Conservation (phyloP, 257 asterid species). For the Mitragyna speciosa region DNA sequence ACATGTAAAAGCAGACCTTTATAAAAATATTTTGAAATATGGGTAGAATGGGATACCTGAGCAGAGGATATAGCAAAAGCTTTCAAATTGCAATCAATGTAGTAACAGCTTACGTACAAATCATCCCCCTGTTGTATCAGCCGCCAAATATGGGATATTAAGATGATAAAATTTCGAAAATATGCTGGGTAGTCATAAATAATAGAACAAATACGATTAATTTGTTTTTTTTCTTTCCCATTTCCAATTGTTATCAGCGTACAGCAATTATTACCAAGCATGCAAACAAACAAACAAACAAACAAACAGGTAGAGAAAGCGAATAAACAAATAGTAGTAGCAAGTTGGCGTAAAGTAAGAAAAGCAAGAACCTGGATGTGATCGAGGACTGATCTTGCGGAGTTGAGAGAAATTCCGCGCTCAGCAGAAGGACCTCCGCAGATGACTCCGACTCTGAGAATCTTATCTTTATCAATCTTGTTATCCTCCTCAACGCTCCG, state of each 20-base stretch:
- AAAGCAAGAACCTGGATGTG: constrained; percentile 53
- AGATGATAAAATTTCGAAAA: too few relatives aligned
- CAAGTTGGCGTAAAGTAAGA: too few relatives aligned
- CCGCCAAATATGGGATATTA: neutral
- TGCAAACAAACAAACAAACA: too few relatives aligned
- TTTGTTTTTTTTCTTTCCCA: too few relatives aligned
- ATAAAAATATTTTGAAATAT: too few relatives aligned
- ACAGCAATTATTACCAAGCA: too few relatives aligned
- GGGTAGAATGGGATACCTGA: constrained; percentile 38
- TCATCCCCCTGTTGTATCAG: constrained; percentile 58
- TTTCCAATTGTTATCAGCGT: too few relatives aligned
- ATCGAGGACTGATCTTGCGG: constrained; percentile 91
- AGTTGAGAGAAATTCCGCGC: constrained; percentile 82
- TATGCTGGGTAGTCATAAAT: too few relatives aligned
- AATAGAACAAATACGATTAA: too few relatives aligned
- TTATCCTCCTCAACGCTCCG: constrained; percentile 11
- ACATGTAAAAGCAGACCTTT: neutral
- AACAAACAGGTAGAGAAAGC: too few relatives aligned
- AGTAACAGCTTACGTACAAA: constrained; percentile 77
- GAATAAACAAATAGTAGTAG: too few relatives aligned
- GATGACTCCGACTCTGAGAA: constrained; percentile 64
- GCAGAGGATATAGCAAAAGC: constrained; percentile 80
- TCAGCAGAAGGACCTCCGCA: constrained; percentile 94
- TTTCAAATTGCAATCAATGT: constrained; percentile 65
- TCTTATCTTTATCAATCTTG: constrained; percentile 30